Conservation (phyloP, 495 filamentous ascomycete species). For the Penicillium riverlandense region DNA sequence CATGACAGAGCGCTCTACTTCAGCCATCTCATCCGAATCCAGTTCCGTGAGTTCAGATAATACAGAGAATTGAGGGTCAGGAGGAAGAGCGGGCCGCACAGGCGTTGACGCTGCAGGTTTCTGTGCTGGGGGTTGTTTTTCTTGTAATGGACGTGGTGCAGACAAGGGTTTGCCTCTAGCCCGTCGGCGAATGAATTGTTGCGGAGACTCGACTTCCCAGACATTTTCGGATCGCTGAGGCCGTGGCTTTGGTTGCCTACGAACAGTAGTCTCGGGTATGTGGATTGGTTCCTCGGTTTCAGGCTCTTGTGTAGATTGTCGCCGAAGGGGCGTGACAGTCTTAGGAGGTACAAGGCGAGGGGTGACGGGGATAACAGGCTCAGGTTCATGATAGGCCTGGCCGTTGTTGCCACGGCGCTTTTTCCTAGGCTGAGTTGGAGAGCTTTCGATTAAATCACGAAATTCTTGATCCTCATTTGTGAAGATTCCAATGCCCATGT, state of each 20-base stretch:
- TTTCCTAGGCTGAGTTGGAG: slow-evolving; percentile 31
- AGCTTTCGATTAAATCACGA: slow-evolving; percentile 25
- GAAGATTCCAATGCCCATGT: slow-evolving; percentile 35
- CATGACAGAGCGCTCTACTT: slow-evolving; percentile 2
- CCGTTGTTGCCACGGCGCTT: slow-evolving; percentile 31
- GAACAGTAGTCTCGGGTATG: slow-evolving; percentile 7
- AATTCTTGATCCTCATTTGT: slow-evolving; percentile 39
- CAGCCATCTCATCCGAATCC: slow-evolving; percentile 6
- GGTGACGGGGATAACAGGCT: slow-evolving; percentile 25
- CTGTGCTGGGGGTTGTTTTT: slow-evolving; percentile 4
- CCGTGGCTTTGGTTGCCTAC: slow-evolving; percentile 12
- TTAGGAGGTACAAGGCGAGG: slow-evolving; percentile 18
- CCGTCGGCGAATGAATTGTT: slow-evolving; percentile 18
- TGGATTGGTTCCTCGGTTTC: slow-evolving; percentile 6
- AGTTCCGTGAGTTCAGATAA: slow-evolving; percentile 11
- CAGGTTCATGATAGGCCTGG: slow-evolving; percentile 23
- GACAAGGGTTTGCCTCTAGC: slow-evolving; percentile 10
- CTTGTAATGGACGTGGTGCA: slow-evolving; percentile 4
- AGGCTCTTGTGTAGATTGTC: slow-evolving; percentile 3
- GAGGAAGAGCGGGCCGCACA: slow-evolving; percentile 3
- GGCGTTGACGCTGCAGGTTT: slow-evolving; percentile 2
- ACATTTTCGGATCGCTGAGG: slow-evolving; percentile 24
- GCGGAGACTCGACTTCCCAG: slow-evolving; percentile 33
- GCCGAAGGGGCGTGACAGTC: slow-evolving; percentile 5
- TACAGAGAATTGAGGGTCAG: slow-evolving; percentile 3